Evolutionary conservation across 2,329 filamentous ascomycete species (phyloP).

Genomic region (Trichoderma brevicompactum): DNA sequence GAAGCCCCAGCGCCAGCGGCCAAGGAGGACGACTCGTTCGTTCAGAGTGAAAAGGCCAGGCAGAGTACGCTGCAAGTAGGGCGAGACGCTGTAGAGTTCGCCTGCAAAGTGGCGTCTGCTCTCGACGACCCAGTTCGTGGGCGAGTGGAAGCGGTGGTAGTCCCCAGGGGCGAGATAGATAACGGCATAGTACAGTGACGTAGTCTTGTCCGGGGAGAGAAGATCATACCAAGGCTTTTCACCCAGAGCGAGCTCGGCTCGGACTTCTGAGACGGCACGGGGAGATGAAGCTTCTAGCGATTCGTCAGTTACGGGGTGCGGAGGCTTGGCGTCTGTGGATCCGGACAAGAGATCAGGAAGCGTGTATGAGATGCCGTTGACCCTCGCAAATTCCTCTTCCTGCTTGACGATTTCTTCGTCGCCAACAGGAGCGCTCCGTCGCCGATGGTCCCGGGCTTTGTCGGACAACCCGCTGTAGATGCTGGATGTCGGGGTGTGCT

Average conservation of each 20-base stretch:
- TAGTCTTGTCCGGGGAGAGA: constrained; percentile 64
- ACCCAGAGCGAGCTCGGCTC: constrained; percentile 78
- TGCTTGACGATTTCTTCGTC: constrained; percentile 71
- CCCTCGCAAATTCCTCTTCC: constrained; percentile 88
- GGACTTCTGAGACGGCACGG: constrained; percentile 80
- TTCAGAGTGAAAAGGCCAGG: constrained; percentile 96
- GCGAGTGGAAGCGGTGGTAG: constrained; percentile 98
- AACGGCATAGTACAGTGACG: constrained; percentile 87
- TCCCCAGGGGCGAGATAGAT: constrained; percentile 96
- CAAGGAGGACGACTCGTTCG: constrained; percentile 90
- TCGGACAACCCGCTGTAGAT: constrained; percentile 47
- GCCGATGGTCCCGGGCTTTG: constrained; percentile 29
- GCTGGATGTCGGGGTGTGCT: constrained; percentile 60
- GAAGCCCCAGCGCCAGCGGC: constrained; percentile 95
- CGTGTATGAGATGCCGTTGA: constrained; percentile 96
- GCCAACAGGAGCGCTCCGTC: constrained; percentile 44
- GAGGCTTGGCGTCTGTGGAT: constrained; percentile 27
- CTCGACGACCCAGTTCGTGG: constrained; percentile 93
- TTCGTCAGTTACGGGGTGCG: constrained; percentile 67
- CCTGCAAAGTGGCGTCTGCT: constrained; percentile 95
- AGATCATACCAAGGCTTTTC: constrained; percentile 72
- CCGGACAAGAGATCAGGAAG: constrained; percentile 87
- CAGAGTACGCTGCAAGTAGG: constrained; percentile 89
- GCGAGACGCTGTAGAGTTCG: constrained; percentile 92
- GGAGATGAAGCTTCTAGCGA: constrained; percentile 66